Conservation (phyloP, 2,329 filamentous ascomycete genomes). For the Xylariales sp. region DNA sequence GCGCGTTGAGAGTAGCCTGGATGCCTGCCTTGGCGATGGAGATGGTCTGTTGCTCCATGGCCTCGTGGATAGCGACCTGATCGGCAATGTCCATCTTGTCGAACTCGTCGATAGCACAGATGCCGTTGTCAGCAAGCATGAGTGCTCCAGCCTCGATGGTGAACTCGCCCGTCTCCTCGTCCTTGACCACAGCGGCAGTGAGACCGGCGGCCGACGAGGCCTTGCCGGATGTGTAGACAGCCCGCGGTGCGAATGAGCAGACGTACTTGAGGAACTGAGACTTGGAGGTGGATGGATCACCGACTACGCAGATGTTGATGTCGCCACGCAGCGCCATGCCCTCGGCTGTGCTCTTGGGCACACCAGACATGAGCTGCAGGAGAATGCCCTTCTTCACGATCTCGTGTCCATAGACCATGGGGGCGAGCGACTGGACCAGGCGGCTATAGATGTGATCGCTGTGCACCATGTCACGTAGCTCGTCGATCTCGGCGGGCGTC, state of each 20-base stretch:
- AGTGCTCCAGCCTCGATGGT: conserved; percentile 97
- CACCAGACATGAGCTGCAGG: conserved; percentile 92
- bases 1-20: conserved; percentile 92
- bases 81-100: conserved; percentile 99
- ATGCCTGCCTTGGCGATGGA: conserved; percentile 98
- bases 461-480: conserved; percentile 89
- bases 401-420: conserved; percentile 95
- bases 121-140: conserved; percentile 95
- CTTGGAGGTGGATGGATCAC: conserved; percentile 94
- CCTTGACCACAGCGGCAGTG: conserved; percentile 93
- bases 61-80: conserved; percentile 98
- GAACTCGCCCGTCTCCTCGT: conserved; percentile 97
- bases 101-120: conserved; percentile 98
- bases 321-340: conserved; percentile 95
- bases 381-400: conserved; percentile 97
- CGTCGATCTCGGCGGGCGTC: conserved; percentile 81
- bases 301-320: conserved; percentile 98
- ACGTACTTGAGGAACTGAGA: conserved; percentile 98
- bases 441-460: conserved; percentile 92
- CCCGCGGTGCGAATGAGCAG: conserved; percentile 91
- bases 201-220: conserved; percentile 96
- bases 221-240: conserved; percentile 96
- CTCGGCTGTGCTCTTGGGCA: conserved; percentile 85
- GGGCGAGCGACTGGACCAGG: conserved; percentile 87
- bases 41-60: conserved; percentile 99